These are phyloP conservation scores for Amylocystis lapponica DNA, from an alignment of 768 basidiomycete species.

Conservation along the genomic window DNA sequence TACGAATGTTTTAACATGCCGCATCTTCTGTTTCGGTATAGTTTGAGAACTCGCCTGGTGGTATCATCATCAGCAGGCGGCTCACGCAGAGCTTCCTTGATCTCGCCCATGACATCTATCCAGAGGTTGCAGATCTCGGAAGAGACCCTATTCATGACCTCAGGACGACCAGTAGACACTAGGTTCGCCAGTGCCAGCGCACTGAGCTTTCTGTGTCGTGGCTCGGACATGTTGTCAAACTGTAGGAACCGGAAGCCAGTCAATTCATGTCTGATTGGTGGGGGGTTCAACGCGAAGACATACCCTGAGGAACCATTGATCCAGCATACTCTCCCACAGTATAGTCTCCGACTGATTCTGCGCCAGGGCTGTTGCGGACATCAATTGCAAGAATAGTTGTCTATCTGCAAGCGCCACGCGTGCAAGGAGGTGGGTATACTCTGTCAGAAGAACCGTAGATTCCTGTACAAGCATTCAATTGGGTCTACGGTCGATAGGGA, in stretches of 20 bases:
- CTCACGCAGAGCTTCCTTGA: slow-evolving; percentile 61
- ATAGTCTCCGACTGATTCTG: slow-evolving; percentile 43
- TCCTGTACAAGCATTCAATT: slow-evolving; percentile 24
- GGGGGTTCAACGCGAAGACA: slow-evolving; percentile 13
- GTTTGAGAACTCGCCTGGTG: no score
- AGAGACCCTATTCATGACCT: slow-evolving; percentile 66
- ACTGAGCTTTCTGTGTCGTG: slow-evolving; percentile 74
- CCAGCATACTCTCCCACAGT: slow-evolving; percentile 61
- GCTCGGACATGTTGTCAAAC: slow-evolving; percentile 91
- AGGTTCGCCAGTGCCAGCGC: slow-evolving; percentile 79
- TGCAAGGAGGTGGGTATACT: slow-evolving; percentile 69
- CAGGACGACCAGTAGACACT: slow-evolving; percentile 66
- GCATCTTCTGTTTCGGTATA: no score
- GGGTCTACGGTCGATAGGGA: background rate
- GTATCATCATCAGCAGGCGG: no score
- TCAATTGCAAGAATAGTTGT: slow-evolving; percentile 63
- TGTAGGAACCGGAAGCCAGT: slow-evolving; percentile 26
- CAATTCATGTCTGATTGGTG: slow-evolving; percentile 2
- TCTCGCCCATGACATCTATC: slow-evolving; percentile 84
- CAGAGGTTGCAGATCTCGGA: slow-evolving; percentile 81
- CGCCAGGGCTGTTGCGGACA: slow-evolving; percentile 52
- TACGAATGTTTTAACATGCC: background rate
- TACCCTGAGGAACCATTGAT: slow-evolving; percentile 82
- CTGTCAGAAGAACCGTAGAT: slow-evolving; percentile 46
- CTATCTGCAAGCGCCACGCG: slow-evolving; percentile 66